Conservation (phyloP, 208 protist species). For the Trichomonas tenax region DNA sequence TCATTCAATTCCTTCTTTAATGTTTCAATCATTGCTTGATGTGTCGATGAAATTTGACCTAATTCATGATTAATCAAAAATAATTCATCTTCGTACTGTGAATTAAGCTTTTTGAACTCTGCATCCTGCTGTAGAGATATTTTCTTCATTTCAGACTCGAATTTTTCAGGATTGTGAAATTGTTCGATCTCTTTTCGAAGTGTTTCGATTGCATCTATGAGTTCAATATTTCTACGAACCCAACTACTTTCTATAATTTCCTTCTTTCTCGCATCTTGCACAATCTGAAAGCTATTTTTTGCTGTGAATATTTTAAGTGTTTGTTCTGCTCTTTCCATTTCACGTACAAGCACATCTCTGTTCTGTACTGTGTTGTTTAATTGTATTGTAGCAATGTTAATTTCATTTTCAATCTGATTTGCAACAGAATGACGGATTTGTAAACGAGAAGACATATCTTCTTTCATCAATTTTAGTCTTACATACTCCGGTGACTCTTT, state of each 20-base stretch:
- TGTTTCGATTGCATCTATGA: neutral
- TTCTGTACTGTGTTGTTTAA: neutral
- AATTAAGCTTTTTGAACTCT: neutral
- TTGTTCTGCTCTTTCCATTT: neutral
- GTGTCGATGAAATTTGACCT: neutral
- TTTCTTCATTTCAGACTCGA: neutral
- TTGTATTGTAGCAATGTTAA: neutral
- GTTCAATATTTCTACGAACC: neutral
- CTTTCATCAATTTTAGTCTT: neutral
- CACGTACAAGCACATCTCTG: neutral
- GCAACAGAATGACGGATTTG: neutral
- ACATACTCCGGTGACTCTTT: neutral
- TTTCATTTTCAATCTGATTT: neutral
- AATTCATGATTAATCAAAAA: neutral
- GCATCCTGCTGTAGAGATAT: neutral
- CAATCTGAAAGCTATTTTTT: neutral
- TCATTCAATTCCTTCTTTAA: neutral
- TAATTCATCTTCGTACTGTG: neutral
- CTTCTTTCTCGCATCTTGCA: neutral
- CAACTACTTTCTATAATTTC: neutral
- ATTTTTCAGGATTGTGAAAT: neutral
- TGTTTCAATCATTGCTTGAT: neutral
- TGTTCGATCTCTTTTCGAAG: neutral
- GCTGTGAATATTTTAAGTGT: neutral
- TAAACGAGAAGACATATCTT: neutral